These are phyloP conservation scores for Peronospora farinosa DNA, from an alignment of 352 stramenopile genomes.

Conservation along the genomic window DNA sequence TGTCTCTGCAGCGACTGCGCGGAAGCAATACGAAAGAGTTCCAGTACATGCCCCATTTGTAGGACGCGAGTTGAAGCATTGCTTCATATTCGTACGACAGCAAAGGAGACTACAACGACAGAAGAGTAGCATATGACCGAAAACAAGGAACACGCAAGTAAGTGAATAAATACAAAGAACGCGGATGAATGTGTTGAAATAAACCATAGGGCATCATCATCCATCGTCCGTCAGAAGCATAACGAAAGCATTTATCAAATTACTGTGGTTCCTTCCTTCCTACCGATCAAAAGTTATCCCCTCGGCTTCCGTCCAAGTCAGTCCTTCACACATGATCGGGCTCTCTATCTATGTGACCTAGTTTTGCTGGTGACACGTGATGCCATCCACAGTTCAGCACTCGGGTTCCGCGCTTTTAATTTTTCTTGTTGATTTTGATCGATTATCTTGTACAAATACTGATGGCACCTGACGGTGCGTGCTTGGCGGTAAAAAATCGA, in stretches of 20 bases:
- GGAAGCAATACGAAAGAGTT: slow-evolving; percentile 58
- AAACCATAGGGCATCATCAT: too few species aligned
- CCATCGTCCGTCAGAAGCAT: slow-evolving; percentile 8
- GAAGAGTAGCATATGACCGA: slow-evolving; percentile 4
- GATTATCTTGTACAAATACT: slow-evolving; percentile 47
- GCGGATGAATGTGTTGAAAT: too few species aligned
- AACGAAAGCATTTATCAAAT: slow-evolving; percentile 36
- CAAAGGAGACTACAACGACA: slow-evolving; percentile 31
- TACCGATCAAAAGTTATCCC: slow-evolving; percentile 30
- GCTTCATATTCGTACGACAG: slow-evolving; percentile 69
- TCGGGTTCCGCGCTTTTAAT: slow-evolving; percentile 18
- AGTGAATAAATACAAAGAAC: too few species aligned
- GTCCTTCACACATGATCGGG: slow-evolving; percentile 12
- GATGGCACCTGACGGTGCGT: slow-evolving; percentile 20
- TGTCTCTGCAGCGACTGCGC: slow-evolving; percentile 79
- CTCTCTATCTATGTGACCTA: slow-evolving; percentile 31
- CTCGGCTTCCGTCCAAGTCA: slow-evolving; percentile 22
- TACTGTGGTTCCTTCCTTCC: slow-evolving; percentile 30
- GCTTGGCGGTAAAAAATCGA: slow-evolving; percentile 24
- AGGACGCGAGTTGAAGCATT: slow-evolving; percentile 65
- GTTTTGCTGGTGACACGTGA: slow-evolving; percentile 6
- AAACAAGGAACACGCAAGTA: background rate
- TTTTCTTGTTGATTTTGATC: slow-evolving; percentile 32
- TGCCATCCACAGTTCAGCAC: slow-evolving; percentile 9
- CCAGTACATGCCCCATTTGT: slow-evolving; percentile 80